These are phyloP conservation scores for Ceriops tagal DNA, from an alignment of 345 rosid species.

Conservation along the genomic window DNA sequence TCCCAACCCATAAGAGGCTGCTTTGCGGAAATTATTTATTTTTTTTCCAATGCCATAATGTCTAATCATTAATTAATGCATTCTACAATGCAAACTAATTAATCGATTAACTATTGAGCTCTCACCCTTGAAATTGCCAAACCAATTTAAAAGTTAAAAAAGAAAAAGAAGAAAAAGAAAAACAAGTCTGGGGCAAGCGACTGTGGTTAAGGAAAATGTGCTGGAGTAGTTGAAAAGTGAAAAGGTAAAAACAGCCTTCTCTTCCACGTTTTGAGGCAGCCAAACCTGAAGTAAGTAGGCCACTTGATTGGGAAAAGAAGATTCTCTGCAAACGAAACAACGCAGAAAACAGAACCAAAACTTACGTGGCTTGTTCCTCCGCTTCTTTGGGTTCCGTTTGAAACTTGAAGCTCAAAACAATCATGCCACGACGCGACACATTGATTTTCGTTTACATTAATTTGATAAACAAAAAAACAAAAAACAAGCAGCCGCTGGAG, in stretches of 20 bases:
- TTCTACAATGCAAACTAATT: too few relatives aligned
- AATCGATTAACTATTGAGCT: too few relatives aligned
- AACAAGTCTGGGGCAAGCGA: neutral
- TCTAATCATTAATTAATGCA: too few relatives aligned
- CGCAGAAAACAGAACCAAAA: constrained; percentile 30
- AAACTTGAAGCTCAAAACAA: constrained; percentile 25
- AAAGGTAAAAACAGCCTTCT: constrained; percentile 27
- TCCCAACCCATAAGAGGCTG: neutral
- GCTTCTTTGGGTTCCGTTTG: neutral
- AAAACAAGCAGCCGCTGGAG: constrained; percentile 4
- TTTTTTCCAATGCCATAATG: too few relatives aligned
- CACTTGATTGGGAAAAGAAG: constrained; percentile 22
- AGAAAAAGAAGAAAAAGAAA: neutral
- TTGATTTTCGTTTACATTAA: constrained; percentile 29
- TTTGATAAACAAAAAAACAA: neutral
- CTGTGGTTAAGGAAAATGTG: constrained; percentile 11
- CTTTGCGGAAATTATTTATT: too few relatives aligned
- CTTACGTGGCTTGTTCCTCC: constrained; percentile 4
- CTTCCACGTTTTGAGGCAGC: constrained; percentile 25
- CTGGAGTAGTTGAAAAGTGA: constrained; percentile 49
- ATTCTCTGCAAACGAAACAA: constrained; percentile 38
- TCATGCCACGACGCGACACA: constrained; percentile 24
- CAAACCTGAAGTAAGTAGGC: constrained; percentile 6
- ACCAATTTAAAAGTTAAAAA: neutral
- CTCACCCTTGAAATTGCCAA: too few relatives aligned